Percentiles rank a stretch among this genome's conserved stretches.
Conservation (phyloP, 257 asterid species). For the Solanum neorickii region DNA sequence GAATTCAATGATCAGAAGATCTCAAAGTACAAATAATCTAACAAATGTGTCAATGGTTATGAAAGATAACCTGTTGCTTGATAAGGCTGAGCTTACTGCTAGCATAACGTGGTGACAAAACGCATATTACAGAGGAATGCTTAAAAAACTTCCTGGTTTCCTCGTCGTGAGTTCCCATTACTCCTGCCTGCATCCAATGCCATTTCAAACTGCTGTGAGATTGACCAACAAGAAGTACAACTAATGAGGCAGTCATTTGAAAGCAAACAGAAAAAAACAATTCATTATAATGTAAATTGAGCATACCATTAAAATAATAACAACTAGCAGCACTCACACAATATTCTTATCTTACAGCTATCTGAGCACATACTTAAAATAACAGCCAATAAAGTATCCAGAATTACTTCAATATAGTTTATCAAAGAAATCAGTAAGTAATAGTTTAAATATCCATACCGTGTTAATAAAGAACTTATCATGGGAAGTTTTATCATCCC, state of each 20-base stretch:
- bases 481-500: conserved; percentile 97
- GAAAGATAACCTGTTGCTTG: conserved; percentile 61
- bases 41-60: background rate
- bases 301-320: background rate
- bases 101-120: conserved; percentile 78
- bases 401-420: background rate
- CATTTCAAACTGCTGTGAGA: conserved; percentile 1
- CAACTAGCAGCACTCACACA: background rate
- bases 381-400: background rate
- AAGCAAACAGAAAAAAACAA: background rate
- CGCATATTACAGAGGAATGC: conserved; percentile 81
- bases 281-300: background rate
- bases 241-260: background rate
- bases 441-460: conserved; percentile 25
- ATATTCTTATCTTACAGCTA: background rate
- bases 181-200: conserved; percentile 50
- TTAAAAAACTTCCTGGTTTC: conserved; percentile 78
- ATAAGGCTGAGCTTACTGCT: conserved; percentile 75
- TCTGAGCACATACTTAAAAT: background rate
- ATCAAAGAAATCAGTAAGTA: background rate
- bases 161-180: conserved; percentile 88
- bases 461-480: conserved; percentile 44
- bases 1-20: background rate
- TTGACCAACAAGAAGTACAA: conserved; percentile 1
- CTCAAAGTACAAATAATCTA: background rate